These are phyloP conservation scores for Niebla homalea DNA, from an alignment of 495 filamentous ascomycete genomes.

Conservation along the genomic window DNA sequence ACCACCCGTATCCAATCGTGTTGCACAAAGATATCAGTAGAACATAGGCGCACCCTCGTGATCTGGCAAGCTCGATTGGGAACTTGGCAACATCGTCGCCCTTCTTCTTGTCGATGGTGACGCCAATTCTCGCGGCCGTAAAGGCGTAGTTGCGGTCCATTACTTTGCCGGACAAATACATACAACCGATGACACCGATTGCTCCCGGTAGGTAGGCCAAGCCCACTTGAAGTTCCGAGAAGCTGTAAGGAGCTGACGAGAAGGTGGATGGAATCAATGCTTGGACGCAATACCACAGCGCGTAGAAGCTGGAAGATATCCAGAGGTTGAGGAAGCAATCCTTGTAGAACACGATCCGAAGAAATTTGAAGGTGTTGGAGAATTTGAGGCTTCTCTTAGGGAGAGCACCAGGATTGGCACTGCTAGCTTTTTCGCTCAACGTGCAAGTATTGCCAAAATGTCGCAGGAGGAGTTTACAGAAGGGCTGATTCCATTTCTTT, in stretches of 20 bases:
- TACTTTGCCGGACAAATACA: constrained; percentile 79
- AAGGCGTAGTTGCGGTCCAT: constrained; percentile 36
- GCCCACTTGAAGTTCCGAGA: constrained; percentile 26
- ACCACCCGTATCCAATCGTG: constrained; percentile 46
- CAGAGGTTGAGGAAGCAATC: constrained; percentile 41
- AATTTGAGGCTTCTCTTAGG: constrained; percentile 14
- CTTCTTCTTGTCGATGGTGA: constrained; percentile 27
- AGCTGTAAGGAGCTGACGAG: constrained; percentile 15
- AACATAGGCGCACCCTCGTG: constrained; percentile 18
- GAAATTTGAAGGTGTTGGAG: constrained; percentile 20
- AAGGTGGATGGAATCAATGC: constrained; percentile 24
- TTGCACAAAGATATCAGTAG: constrained; percentile 15
- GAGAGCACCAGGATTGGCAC: background rate
- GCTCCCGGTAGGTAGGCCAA: constrained; percentile 31
- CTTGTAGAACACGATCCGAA: constrained; percentile 39
- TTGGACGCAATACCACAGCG: constrained; percentile 27
- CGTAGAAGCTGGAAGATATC: constrained; percentile 27
- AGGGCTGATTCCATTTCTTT: constrained; percentile 15
- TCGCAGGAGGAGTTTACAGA: constrained; percentile 1
- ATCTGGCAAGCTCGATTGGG: constrained; percentile 49
- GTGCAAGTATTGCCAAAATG: background rate
- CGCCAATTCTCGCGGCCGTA: constrained; percentile 20
- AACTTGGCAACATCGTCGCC: constrained; percentile 42
- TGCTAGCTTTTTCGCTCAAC: background rate
- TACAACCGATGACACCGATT: constrained; percentile 58